Percentiles rank a stretch among this genome's conserved stretches.
phyloP scores from a whole-genome alignment of 2,329 filamentous ascomycete genomes.

The Cephalotrichum gorgonifer region DNA sequence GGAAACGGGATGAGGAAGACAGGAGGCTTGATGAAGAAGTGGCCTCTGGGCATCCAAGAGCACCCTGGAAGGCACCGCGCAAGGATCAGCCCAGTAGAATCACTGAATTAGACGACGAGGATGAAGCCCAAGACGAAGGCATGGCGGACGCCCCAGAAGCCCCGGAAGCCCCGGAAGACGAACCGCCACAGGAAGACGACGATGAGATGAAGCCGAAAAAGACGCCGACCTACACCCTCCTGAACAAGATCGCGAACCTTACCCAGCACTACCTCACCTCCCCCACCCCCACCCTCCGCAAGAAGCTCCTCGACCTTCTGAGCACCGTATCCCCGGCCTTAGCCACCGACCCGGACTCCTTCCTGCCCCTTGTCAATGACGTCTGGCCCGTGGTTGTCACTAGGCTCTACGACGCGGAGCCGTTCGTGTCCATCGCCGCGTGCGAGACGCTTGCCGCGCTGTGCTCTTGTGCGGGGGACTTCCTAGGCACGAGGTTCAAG shows the following conservation, averaged over 20 bases:
- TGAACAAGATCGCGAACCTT: constrained; percentile 70
- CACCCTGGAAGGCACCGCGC: constrained; percentile 18
- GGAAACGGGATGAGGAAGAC: constrained; percentile 24
- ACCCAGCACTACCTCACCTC: constrained; percentile 89
- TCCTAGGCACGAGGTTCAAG: constrained; percentile 66
- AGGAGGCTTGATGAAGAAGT: constrained; percentile 19
- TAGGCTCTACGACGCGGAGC: constrained; percentile 56
- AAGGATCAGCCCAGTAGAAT: constrained; percentile 7
- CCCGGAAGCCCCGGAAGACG: constrained; percentile 14
- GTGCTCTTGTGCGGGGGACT: constrained; percentile 66
- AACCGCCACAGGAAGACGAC: constrained; percentile 19
- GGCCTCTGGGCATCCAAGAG: constrained; percentile 19
- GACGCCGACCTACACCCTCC: constrained; percentile 69
- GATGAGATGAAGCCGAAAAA: constrained; percentile 43
- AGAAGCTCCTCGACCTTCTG: constrained; percentile 68
- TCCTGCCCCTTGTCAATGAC: constrained; percentile 80
- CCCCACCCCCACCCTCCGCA: constrained; percentile 66
- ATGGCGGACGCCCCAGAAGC: constrained; percentile 8
- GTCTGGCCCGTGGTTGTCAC: constrained; percentile 76
- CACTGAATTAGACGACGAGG: constrained; percentile 10
- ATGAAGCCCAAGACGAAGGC: constrained; percentile 14
- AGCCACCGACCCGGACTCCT: constrained; percentile 66
- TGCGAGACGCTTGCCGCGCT: constrained; percentile 59
- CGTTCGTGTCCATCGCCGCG: constrained; percentile 59
- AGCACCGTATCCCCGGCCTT: constrained; percentile 62